Evolutionary conservation across 2,329 filamentous ascomycete genomes (phyloP), one percentile per base, ranked within the genome.

Genomic region (Dissoconium aciculare): DNA sequence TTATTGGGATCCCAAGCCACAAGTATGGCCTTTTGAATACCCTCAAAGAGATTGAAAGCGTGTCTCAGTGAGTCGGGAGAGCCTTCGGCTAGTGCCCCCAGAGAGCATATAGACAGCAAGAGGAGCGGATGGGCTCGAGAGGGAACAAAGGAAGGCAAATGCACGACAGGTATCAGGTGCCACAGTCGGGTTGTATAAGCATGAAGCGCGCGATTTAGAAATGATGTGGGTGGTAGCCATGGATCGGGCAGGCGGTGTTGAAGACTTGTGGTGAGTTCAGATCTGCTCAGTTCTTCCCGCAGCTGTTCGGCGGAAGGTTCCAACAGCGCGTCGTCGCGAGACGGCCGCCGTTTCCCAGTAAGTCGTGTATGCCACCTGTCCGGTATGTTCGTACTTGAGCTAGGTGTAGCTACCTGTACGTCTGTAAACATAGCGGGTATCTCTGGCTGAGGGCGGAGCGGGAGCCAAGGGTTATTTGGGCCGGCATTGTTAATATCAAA

Each of bases 171-270:
- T 6, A 32, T 26, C 4, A 32, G 11, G 2, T 28, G 33, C 33
- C 33, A 35, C 9, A 35, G 33, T n/a, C 33, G 13, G 11, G 33
- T 35, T 11, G 30, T 35, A 15, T 31, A 35, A 5, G 26, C 27
- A 12, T 35, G 33, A 5, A 35, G 27, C 14, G 28, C 28, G 4
- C 33, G 24, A 12, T 35, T 35, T 12, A 35, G 33, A 11, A 35
- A 32, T 3, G 17, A 19, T 8, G 29, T 27, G 17, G 25, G 15
- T n/a, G 33, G 33, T 17, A 35, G 14, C 6, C 21, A 8, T 6
- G 30, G 15, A 14, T 32, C 16, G 15, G 29, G 33, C 4, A 25
- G 14, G 9, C 15, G 33, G 17, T 32, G 33, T 17, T 17, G n/a
- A 15, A 35, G 33, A 11, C 29, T 32, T 11, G 14, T 31, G 5